Percentiles rank a stretch among this genome's conserved stretches.
Conservation (phyloP, 148 eudicot genomes). For the Rhododendron molle region DNA sequence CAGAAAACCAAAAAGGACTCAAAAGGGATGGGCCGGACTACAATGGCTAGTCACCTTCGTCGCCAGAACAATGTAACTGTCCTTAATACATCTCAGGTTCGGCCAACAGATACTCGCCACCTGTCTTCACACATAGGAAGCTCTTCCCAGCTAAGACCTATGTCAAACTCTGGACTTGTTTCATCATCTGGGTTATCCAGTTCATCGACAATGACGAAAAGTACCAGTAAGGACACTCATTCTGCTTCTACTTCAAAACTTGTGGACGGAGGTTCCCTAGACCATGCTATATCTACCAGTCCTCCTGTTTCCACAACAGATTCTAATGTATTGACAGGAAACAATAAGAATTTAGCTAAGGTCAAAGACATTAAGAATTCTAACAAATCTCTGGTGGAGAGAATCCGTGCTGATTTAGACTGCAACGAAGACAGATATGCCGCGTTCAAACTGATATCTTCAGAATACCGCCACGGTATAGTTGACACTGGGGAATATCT, state of each 20-base stretch:
- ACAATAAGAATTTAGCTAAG: slow-evolving; percentile 20
- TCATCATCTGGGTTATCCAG: slow-evolving; percentile 30
- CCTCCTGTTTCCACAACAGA: slow-evolving; percentile 64
- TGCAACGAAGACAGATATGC: slow-evolving; percentile 56
- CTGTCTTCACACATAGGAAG: background rate
- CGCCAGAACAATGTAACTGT: slow-evolving; percentile 33
- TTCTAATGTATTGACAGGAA: slow-evolving; percentile 21
- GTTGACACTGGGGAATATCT: slow-evolving; percentile 61
- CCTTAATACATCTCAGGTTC: slow-evolving; percentile 36
- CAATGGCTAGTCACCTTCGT: slow-evolving; percentile 68
- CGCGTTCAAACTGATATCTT: slow-evolving; percentile 60
- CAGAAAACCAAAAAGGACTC: slow-evolving; percentile 36
- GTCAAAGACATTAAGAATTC: slow-evolving; percentile 55
- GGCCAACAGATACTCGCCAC: slow-evolving; percentile 31
- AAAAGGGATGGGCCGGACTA: slow-evolving; percentile 35
- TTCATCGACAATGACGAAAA: slow-evolving; percentile 33
- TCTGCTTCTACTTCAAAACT: slow-evolving; percentile 59
- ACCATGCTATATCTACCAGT: slow-evolving; percentile 37
- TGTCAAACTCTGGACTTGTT: slow-evolving; percentile 16
- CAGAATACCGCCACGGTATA: slow-evolving; percentile 61
- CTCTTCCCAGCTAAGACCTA: slow-evolving; percentile 19
- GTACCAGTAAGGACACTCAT: slow-evolving; percentile 33
- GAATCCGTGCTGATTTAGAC: slow-evolving; percentile 57
- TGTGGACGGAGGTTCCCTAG: slow-evolving; percentile 27
- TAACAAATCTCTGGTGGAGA: slow-evolving; percentile 79